Evolutionary conservation across 2,329 filamentous ascomycete genomes (phyloP).

Genomic region (Pseudocercospora fijiensis): DNA sequence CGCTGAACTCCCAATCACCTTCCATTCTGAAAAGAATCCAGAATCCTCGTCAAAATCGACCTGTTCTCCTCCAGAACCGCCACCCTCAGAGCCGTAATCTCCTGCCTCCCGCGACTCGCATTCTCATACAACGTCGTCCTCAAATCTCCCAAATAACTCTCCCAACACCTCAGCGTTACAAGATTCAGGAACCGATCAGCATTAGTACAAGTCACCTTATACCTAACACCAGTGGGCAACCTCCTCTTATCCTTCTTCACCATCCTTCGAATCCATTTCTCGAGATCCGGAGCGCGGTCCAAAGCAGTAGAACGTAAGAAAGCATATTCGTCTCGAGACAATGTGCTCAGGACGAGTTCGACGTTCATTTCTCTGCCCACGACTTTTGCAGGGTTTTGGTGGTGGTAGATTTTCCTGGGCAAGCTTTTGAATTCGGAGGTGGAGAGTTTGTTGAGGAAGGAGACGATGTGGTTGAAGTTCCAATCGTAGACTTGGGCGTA

Average conservation of each 20-base stretch:
- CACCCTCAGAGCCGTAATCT: not conserved
- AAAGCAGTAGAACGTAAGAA: not conserved
- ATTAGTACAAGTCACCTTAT: not conserved
- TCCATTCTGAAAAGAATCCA: not conserved
- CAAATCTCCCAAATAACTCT: conserved; percentile 2
- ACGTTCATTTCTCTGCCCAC: not conserved
- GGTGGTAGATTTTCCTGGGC: not conserved
- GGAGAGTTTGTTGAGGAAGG: conserved; percentile 8
- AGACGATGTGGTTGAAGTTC: conserved; percentile 2
- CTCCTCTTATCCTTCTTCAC: not conserved
- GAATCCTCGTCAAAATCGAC: not conserved
- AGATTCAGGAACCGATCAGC: not conserved
- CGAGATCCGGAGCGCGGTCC: not conserved
- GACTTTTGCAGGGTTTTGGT: not conserved
- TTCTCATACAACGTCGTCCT: not conserved
- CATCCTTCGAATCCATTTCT: not conserved
- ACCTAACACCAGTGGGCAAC: not conserved
- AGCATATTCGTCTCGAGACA: not conserved
- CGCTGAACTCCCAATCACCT: not conserved
- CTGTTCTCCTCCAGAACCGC: conserved; percentile 2
- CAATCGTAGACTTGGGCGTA: not conserved
- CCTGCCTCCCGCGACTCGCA: not conserved
- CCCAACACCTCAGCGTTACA: conserved; percentile 2
- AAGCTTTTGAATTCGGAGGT: not conserved
- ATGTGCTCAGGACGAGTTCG: not conserved